Conservation (phyloP, 1,139 yeast genomes). For the Sugiyamaella sp. region DNA sequence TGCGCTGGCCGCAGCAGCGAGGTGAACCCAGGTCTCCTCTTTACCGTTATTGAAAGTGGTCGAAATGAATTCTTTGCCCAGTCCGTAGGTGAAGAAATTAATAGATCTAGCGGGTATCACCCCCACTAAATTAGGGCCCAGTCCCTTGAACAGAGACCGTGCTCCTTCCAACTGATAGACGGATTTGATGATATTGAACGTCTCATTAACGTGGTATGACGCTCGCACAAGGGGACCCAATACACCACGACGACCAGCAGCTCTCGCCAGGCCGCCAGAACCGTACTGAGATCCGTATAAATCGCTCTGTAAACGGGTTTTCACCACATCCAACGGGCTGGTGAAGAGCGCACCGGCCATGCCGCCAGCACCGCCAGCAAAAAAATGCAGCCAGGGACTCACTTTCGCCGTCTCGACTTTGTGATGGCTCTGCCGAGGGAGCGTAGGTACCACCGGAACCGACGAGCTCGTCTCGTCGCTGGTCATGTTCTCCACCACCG, state of each 20-base stretch:
- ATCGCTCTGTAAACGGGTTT: conserved; percentile 92
- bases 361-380: conserved; percentile 99
- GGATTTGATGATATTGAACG: conserved; percentile 67
- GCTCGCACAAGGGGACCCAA: conserved; percentile 48
- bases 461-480: conserved; percentile 30
- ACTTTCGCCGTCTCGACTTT: conserved; percentile 42
- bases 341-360: conserved; percentile 96
- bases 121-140: conserved; percentile 96
- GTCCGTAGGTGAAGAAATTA: conserved; percentile 95
- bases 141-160: conserved; percentile 85
- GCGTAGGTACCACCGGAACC: conserved; percentile 32
- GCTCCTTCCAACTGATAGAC: conserved; percentile 80
- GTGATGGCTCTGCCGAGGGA: conserved; percentile 26
- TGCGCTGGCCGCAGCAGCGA: conserved; percentile 87
- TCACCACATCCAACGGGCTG: conserved; percentile 94
- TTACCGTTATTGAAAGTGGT: conserved; percentile 66
- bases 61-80: conserved; percentile 75
- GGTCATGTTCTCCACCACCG: conserved; percentile 30
- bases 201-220: conserved; percentile 77
- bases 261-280: conserved; percentile 25
- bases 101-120: conserved; percentile 99
- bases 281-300: conserved; percentile 54
- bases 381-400: conserved; percentile 92
- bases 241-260: conserved; percentile 33
- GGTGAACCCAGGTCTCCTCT: conserved; percentile 85